Evolutionary conservation across 352 stramenopile genomes (phyloP).

Genomic region (Phytophthora tubulina): DNA sequence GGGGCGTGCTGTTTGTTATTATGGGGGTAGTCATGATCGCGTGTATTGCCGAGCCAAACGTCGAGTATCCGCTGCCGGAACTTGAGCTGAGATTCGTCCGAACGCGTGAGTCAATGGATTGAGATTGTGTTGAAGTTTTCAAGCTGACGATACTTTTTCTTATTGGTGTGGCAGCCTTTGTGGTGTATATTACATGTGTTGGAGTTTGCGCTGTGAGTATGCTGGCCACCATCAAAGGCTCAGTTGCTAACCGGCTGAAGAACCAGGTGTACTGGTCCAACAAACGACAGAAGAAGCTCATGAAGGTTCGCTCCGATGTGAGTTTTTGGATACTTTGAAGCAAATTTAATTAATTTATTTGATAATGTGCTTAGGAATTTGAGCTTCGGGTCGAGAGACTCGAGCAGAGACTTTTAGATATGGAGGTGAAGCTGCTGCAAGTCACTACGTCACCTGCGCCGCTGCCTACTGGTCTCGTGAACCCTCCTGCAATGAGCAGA

Average conservation of each 20-base stretch:
- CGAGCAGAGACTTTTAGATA: conserved; percentile 68
- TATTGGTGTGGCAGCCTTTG: conserved; percentile 53
- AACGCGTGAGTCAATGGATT: conserved; percentile 48
- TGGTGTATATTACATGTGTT: conserved; percentile 85
- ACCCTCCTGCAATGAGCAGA: conserved; percentile 40
- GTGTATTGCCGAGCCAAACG: conserved; percentile 86
- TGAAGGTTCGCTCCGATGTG: conserved; percentile 52
- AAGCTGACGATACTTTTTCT: conserved; percentile 2
- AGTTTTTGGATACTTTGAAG: neutral
- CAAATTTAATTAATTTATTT: too few species aligned
- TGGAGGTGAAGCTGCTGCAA: conserved; percentile 71
- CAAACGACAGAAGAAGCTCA: conserved; percentile 81
- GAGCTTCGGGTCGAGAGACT: conserved; percentile 74
- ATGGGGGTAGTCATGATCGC: conserved; percentile 89
- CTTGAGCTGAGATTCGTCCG: conserved; percentile 86
- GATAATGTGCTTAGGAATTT: conserved; percentile 48
- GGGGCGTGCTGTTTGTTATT: conserved; percentile 90
- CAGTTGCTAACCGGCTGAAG: conserved; percentile 84
- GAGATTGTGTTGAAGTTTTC: neutral
- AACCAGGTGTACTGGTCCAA: conserved; percentile 89
- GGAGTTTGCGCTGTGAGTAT: conserved; percentile 82
- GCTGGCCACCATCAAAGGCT: conserved; percentile 91
- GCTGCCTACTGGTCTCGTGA: conserved; percentile 25
- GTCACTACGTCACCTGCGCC: conserved; percentile 37
- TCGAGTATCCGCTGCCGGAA: conserved; percentile 86